Conservation (phyloP, 2,329 filamentous ascomycete species). For the Botryotinia globosa region DNA sequence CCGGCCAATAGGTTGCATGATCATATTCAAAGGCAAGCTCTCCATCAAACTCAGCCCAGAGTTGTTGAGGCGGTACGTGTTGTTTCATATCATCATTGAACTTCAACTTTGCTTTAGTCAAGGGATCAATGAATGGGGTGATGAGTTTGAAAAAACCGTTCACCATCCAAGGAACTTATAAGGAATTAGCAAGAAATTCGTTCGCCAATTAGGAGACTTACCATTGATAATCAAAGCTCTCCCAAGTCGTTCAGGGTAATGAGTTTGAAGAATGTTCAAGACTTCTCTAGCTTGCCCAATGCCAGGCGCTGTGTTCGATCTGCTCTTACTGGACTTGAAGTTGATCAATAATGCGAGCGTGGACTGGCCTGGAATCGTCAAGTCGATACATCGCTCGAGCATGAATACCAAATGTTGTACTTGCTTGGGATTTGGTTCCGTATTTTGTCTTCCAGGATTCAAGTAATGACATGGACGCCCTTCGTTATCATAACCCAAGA, state of each 20-base stretch:
- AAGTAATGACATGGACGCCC: conserved; percentile 89
- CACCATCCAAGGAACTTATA: conserved; percentile 81
- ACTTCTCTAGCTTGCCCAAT: conserved; percentile 77
- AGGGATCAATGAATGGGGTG: conserved; percentile 91
- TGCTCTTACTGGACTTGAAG: conserved; percentile 76
- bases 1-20: conserved; percentile 85
- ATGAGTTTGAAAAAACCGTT: conserved; percentile 95
- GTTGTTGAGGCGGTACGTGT: conserved; percentile 77
- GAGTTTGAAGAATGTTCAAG: conserved; percentile 87
- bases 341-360: conserved; percentile 85
- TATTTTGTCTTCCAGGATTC: conserved; percentile 88
- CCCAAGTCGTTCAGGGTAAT: conserved; percentile 91
- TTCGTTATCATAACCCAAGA: conserved; percentile 82
- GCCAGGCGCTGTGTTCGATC: conserved; percentile 69
- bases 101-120: conserved; percentile 91
- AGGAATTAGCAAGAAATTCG: conserved; percentile 24
- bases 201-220: conserved; percentile 45
- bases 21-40: conserved; percentile 89
- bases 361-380: conserved; percentile 86
- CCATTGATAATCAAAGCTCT: conserved; percentile 85
- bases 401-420: conserved; percentile 94
- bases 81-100: conserved; percentile 90
- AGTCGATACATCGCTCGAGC: conserved; percentile 83
- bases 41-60: conserved; percentile 74
- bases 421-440: conserved; percentile 78